Evolutionary conservation across 2,329 filamentous ascomycete species (phyloP).

Genomic region (Fusarium musae): DNA sequence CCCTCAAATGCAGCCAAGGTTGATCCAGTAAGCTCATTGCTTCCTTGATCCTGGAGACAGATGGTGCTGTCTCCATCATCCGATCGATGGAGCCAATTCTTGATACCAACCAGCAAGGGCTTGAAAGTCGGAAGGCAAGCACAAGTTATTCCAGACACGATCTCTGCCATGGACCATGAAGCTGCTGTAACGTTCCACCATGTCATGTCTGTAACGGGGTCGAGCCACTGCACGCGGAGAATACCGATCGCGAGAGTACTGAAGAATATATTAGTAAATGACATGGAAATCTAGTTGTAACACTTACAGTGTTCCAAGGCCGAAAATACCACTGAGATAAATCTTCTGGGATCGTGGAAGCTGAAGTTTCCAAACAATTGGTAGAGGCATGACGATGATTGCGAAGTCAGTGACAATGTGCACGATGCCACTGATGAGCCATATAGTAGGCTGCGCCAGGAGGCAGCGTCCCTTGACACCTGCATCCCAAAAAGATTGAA

Average conservation of each 20-base stretch:
- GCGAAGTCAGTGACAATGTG: slow-evolving; percentile 29
- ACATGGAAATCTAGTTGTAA: fast-evolving
- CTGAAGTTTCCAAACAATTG: slow-evolving; percentile 23
- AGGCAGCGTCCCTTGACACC: slow-evolving; percentile 15
- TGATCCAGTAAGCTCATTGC: background rate
- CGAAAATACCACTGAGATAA: slow-evolving; percentile 21
- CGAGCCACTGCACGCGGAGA: slow-evolving; percentile 34
- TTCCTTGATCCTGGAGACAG: background rate
- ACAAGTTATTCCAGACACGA: slow-evolving; percentile 33
- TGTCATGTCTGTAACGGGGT: slow-evolving; percentile 5
- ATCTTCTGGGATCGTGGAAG: slow-evolving; percentile 20
- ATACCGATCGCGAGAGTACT: slow-evolving; percentile 28
- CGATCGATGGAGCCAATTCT: background rate
- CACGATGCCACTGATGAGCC: slow-evolving; percentile 17
- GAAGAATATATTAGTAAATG: fast-evolving
- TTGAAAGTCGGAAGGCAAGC: slow-evolving; percentile 33
- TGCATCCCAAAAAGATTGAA: slow-evolving; percentile 24
- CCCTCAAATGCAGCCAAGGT: background rate
- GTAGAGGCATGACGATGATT: slow-evolving; percentile 28
- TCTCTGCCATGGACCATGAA: slow-evolving; percentile 32
- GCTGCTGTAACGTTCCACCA: slow-evolving; percentile 36
- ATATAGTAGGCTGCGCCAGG: background rate
- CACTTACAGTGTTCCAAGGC: slow-evolving; percentile 30
- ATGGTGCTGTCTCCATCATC: background rate
- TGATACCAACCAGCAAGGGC: background rate